A percentile compares a stretch with the other conserved stretches of the same genome.
phyloP scores from a whole-genome alignment of 2,329 filamentous ascomycete genomes.

The Dothideomycetes sp. region DNA sequence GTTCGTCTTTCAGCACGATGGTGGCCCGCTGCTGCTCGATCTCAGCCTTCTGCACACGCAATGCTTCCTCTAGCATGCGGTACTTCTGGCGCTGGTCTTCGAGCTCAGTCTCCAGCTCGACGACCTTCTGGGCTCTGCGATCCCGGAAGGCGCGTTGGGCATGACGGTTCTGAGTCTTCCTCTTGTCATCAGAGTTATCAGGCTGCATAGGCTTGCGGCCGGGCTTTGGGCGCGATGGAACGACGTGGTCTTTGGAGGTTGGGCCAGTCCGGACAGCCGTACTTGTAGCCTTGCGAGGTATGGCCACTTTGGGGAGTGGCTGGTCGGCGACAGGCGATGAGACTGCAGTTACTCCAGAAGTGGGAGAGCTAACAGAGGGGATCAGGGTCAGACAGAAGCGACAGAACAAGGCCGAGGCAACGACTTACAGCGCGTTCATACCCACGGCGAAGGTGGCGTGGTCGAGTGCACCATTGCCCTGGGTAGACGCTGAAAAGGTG shows the following conservation, averaged over 20 bases:
- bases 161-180: conserved; percentile 87
- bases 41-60: background rate
- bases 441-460: no score
- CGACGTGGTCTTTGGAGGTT: conserved; percentile 11
- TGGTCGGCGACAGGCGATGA: no score
- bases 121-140: conserved; percentile 71
- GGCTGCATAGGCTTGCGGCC: conserved; percentile 70
- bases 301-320: no score
- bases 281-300: no score
- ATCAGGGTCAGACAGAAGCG: no score
- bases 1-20: background rate
- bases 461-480: no score
- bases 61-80: background rate
- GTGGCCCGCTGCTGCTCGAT: background rate
- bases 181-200: conserved; percentile 75
- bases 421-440: no score
- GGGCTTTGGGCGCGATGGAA: conserved; percentile 45
- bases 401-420: no score
- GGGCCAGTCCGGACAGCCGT: no score
- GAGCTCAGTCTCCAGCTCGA: conserved; percentile 42
- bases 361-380: no score
- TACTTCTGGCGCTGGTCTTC: conserved; percentile 41
- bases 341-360: no score
- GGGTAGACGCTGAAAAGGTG: no score
- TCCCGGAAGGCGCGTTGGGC: conserved; percentile 87